Evolutionary conservation across 1,284 basidiomycete species (phyloP).

Genomic region (Leccinum griseonigrum): DNA sequence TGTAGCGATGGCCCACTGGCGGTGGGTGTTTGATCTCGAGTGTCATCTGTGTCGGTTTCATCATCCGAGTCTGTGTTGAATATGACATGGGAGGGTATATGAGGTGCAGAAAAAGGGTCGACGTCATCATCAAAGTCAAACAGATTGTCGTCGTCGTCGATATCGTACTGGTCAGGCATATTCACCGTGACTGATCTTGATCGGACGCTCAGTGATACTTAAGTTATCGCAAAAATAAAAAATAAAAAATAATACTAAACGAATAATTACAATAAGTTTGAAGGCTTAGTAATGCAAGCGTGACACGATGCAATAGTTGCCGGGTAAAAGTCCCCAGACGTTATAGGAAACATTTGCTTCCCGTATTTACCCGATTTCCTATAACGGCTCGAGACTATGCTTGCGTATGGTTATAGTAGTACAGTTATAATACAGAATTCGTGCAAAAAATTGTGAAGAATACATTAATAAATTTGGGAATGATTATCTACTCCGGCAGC

Average conservation of each 20-base stretch:
- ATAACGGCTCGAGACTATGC: not conserved
- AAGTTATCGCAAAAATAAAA: no score
- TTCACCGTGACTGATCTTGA: not conserved
- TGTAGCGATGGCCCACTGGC: not conserved
- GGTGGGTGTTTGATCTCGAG: not conserved
- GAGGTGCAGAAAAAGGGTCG: not conserved
- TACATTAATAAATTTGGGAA: no score
- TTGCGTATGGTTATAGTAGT: no score
- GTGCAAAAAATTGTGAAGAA: no score
- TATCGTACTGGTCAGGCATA: not conserved
- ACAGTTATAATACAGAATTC: no score
- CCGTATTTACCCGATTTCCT: not conserved
- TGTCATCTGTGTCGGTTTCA: not conserved
- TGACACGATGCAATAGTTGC: not conserved
- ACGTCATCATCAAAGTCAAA: conserved; percentile 3
- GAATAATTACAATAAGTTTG: not conserved
- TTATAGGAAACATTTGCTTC: conserved; percentile 3
- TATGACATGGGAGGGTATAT: conserved; percentile 1
- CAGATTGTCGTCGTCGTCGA: not conserved
- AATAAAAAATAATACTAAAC: no score
- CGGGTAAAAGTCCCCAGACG: conserved; percentile 5
- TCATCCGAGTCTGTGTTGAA: not conserved
- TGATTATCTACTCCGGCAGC: no score
- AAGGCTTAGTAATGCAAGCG: not conserved
- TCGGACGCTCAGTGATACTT: not conserved